phyloP scores from a whole-genome alignment of 2,329 filamentous ascomycete species.

The Thelonectria blattea region DNA sequence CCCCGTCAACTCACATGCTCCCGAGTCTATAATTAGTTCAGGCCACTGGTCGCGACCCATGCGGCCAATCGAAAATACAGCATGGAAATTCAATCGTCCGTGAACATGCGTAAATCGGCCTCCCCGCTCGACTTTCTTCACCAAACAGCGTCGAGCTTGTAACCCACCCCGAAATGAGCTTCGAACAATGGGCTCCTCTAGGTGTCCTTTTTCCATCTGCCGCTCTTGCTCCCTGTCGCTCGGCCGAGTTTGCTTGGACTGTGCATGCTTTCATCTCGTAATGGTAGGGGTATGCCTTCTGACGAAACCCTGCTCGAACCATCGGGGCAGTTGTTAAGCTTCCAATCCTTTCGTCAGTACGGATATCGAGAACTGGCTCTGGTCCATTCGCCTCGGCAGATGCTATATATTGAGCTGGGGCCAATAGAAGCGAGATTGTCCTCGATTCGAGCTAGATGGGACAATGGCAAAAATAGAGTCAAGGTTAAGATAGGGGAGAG shows the following conservation, averaged over 20 bases:
- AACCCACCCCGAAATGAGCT: neutral
- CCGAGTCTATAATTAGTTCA: neutral
- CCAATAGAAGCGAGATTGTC: too few species aligned
- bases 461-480: too few species aligned
- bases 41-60: neutral
- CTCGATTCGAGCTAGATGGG: too few species aligned
- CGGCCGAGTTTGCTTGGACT: neutral
- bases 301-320: neutral
- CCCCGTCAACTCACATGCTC: too few species aligned
- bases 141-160: neutral
- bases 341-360: too few species aligned
- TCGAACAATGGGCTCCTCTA: neutral
- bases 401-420: too few species aligned
- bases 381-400: too few species aligned
- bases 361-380: too few species aligned
- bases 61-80: neutral
- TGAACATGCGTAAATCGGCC: neutral
- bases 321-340: too few species aligned
- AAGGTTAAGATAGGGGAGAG: too few species aligned
- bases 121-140: neutral
- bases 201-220: neutral
- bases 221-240: neutral
- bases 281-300: neutral
- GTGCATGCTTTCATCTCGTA: neutral
- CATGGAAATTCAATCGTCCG: neutral